A percentile compares a stretch with the other conserved stretches of the same genome.
Conservation (phyloP, 768 basidiomycete species). For the Nidularia pulvinata region DNA sequence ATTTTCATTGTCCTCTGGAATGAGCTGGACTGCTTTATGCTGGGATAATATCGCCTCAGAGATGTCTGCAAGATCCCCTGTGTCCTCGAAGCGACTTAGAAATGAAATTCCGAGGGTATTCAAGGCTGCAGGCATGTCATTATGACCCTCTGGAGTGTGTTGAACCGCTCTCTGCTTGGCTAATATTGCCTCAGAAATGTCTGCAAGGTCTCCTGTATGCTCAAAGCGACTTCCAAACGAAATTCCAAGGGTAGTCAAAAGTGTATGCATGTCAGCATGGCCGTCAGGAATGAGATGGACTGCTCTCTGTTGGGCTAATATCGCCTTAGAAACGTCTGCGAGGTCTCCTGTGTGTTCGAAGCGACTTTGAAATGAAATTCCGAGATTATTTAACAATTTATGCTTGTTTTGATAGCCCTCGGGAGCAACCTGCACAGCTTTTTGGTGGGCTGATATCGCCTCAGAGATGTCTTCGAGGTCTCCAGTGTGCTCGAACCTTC, state of each 20-base stretch:
- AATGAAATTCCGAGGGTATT: not conserved
- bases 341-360: not conserved
- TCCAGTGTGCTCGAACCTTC: conserved; percentile 15
- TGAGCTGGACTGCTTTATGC: not conserved
- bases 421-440: not conserved
- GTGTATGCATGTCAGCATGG: not conserved
- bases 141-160: not conserved
- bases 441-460: not conserved
- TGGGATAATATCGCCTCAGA: conserved; percentile 10
- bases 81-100: conserved; percentile 10
- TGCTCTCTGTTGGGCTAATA: conserved; percentile 5
- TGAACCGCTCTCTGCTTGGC: too few relatives aligned
- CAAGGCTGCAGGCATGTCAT: not conserved
- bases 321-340: conserved; percentile 4
- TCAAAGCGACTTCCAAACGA: conserved; percentile 1
- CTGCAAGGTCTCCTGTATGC: conserved; percentile 1
- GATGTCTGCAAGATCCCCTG: conserved; percentile 14
- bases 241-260: conserved; percentile 2
- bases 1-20: not conserved
- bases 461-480: conserved; percentile 2
- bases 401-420: not conserved
- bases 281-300: conserved; percentile 2
- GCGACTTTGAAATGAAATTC: not conserved
- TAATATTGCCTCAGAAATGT: not conserved
- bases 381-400: not conserved